Base-by-base conservation (phyloP, 2,329 filamentous ascomycete genomes). In the Colletotrichum gloeosporioides region DNA sequence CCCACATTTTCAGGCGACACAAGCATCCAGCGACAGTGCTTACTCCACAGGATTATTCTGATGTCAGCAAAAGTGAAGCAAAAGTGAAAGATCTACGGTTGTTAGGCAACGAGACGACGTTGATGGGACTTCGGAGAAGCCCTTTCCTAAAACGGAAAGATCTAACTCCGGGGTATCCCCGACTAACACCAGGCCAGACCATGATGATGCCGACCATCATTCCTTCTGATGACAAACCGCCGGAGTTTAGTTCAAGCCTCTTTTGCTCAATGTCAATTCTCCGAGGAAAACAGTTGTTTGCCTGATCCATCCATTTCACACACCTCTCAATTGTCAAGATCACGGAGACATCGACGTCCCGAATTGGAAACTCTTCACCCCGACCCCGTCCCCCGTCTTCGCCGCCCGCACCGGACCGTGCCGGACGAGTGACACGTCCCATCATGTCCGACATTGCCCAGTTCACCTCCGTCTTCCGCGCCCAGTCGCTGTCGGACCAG, bases 401-500 rank as follows among this genome's bases (percentile, higher is more conserved):
- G 39, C 66, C 31, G 13, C 31, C 49, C 31, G 25, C 13, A 65
- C 34, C 29, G n/a, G 32, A 65, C 66, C 6, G 59, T 65, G 39
- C 44, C 55, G 67, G 44, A 44, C 66, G 66, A 44, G 57, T 57
- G 18, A 18, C 16, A 16, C 16, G 18, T 49, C 34, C 32, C 59
- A 59, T 31, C 39, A 69, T 67, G 61, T 71, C 76, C 16, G 76
- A 72, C 36, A 76, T 77, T n/a, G 44, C 76, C 16, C 77, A 79
- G 29, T 79, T 78, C 76, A 83, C 81, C 16, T 79, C 82, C 67
- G 85, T 87, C 77, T 87, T 87, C 78, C 84, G 85, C 63, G 82
- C 85, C 27, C 75, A 81, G 25, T 73, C 78, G 34, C 75, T 79
- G 16, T 79, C 79, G 22, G 82, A 83, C 73, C 75, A 81, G 15